A percentile compares a stretch with the other conserved stretches of the same genome.
phyloP scores from a whole-genome alignment of 495 filamentous ascomycete species.

The Corynascus novoguineensis region DNA sequence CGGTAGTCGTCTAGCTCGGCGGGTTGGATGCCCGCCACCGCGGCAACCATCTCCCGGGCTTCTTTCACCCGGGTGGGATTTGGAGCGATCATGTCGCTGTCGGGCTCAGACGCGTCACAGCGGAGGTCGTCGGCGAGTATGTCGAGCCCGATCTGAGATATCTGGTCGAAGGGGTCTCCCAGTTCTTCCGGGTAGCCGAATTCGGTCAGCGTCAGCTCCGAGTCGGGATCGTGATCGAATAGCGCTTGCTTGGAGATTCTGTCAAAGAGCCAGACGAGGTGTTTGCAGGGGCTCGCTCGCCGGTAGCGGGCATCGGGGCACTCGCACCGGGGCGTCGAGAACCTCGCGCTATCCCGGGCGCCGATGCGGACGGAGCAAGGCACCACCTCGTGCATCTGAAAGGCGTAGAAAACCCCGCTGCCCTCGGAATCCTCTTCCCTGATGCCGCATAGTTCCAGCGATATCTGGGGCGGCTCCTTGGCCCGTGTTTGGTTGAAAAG shows the following conservation, averaged over 20 bases:
- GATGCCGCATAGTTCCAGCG: slow-evolving; percentile 38
- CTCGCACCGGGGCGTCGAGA: slow-evolving; percentile 37
- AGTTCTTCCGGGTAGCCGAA: slow-evolving; percentile 39
- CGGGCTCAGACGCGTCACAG: slow-evolving; percentile 36
- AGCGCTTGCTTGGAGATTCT: slow-evolving; percentile 37
- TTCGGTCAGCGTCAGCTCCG: slow-evolving; percentile 31
- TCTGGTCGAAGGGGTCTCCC: slow-evolving; percentile 38
- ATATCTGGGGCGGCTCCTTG: slow-evolving; percentile 34
- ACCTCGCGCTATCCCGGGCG: slow-evolving; percentile 29
- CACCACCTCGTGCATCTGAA: slow-evolving; percentile 43
- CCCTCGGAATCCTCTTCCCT: slow-evolving; percentile 30
- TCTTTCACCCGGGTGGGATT: slow-evolving; percentile 34
- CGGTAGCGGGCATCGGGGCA: slow-evolving; percentile 32
- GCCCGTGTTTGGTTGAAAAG: slow-evolving; percentile 19
- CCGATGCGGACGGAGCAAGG: slow-evolving; percentile 43
- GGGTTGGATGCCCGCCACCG: slow-evolving; percentile 33
- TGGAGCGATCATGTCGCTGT: slow-evolving; percentile 22
- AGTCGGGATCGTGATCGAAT: slow-evolving; percentile 31
- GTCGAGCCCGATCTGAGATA: slow-evolving; percentile 41
- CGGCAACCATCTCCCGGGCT: slow-evolving; percentile 41
- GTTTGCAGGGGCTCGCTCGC: slow-evolving; percentile 36
- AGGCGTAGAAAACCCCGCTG: slow-evolving; percentile 39
- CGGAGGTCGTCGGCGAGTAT: slow-evolving; percentile 41
- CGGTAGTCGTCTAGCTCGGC: slow-evolving; percentile 33
- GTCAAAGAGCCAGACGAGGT: slow-evolving; percentile 46